Evolutionary conservation across 2,329 filamentous ascomycete genomes (phyloP), one percentile per base, ranked within the genome.

Genomic region (Aspergillus chevalieri): DNA sequence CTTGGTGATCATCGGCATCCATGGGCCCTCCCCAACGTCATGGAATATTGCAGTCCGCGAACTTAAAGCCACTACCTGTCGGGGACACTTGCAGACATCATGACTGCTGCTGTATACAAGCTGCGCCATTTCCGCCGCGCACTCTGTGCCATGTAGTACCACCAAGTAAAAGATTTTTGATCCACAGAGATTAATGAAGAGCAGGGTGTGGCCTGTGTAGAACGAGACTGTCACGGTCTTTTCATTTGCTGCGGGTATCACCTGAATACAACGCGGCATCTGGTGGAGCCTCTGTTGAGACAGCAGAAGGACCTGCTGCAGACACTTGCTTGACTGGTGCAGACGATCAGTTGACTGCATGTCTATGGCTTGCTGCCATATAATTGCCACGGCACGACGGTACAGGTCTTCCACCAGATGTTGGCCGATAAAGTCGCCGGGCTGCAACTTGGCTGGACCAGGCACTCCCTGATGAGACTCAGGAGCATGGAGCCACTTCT

Each of bases 401-500:
- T 46, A 46, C 28, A 46, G 44, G 15, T 46, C 44, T 33, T 38
- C 44, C 26, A 33, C 44, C 6, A 33, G 17, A 36, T 46, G 28
- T 12, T 46, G 44, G 30, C 44, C 14, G 44, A 33, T 33, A 33
- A 33, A 33, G 30, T 3, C 30, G 30, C 14, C 14, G 30, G 30
- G 30, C 30, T 33, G 30, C 30, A 33, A 3, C 14, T 33, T 33
- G 30, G 30, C 30, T 14, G 30, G 30, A 14, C 9, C 30, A 33
- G 30, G 30, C 3, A 33, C 3, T 9, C 30, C 14, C 8, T 33
- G 30, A 33, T 33, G 30, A 9, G 30, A 33, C 6, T 19, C 26
- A 15, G 26, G 44, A 28, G 17, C 44, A 38, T 38, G 44, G 15
- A 48, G 42, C 47, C 39, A 48, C 38, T 44, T 48, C 47, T 36